Conservation (phyloP, 768 basidiomycete species). For the Lanmaoa rubissima region DNA sequence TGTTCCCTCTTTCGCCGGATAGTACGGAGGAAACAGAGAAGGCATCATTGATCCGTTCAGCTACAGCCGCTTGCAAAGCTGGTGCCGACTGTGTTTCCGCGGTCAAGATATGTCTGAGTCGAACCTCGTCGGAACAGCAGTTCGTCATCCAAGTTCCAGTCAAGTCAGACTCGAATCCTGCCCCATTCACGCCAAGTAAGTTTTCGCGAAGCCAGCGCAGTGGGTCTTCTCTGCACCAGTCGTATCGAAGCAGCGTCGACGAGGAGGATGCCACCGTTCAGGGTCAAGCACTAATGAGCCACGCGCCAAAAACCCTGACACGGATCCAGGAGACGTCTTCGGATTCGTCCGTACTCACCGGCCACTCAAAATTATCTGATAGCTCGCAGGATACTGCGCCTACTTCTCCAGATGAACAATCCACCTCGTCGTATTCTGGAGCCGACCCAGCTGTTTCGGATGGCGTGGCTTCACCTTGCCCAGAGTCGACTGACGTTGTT, state of each 20-base stretch:
- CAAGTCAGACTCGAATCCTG: constrained; percentile 42
- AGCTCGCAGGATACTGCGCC: constrained; percentile 48
- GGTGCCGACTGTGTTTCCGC: constrained; percentile 87
- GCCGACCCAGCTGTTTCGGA: constrained; percentile 28
- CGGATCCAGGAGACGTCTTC: constrained; percentile 45
- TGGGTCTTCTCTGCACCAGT: constrained; percentile 36
- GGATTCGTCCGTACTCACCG: constrained; percentile 44
- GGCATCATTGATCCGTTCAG: constrained; percentile 71
- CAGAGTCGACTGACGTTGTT: constrained; percentile 42
- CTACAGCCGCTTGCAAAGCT: constrained; percentile 83
- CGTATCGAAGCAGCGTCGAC: constrained; percentile 40
- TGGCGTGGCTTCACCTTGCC: constrained; percentile 29
- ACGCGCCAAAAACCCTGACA: constrained; percentile 12
- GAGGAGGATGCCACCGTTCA: constrained; percentile 66
- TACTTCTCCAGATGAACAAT: constrained; percentile 48
- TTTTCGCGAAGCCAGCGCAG: constrained; percentile 42
- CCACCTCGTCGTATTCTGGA: constrained; percentile 31
- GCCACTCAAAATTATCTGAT: constrained; percentile 44
- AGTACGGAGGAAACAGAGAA: constrained; percentile 83
- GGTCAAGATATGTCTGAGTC: constrained; percentile 77
- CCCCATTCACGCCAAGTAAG: constrained; percentile 47
- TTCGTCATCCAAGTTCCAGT: constrained; percentile 65
- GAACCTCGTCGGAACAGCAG: constrained; percentile 57
- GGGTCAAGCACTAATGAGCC: constrained; percentile 37
- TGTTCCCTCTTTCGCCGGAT: constrained; percentile 43